These are phyloP conservation scores for Chaetomium tenue DNA, from an alignment of 495 filamentous ascomycete genomes.

Conservation along the genomic window DNA sequence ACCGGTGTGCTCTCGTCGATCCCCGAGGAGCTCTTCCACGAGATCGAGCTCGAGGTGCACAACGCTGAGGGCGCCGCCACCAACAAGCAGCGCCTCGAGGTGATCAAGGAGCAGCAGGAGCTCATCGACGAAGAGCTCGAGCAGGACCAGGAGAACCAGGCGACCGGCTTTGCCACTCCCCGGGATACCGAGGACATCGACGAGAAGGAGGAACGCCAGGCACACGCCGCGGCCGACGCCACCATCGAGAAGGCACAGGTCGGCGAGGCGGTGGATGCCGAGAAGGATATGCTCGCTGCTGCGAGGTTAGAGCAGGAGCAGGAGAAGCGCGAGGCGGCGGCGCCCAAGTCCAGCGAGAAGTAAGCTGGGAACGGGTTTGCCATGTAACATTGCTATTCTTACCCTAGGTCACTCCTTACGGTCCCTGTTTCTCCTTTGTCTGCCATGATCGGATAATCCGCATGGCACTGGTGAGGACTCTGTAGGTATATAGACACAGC, in stretches of 20 bases:
- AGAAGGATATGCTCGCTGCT: slow-evolving; percentile 38
- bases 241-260: slow-evolving; percentile 42
- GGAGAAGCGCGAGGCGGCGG: slow-evolving; percentile 6
- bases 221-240: slow-evolving; percentile 39
- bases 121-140: slow-evolving; percentile 96
- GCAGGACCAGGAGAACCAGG: slow-evolving; percentile 75
- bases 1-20: slow-evolving; percentile 90
- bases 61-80: slow-evolving; percentile 95
- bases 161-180: slow-evolving; percentile 64
- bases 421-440: slow-evolving; percentile 14
- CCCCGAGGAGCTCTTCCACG: slow-evolving; percentile 97
- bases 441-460: slow-evolving; percentile 12
- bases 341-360: slow-evolving; percentile 23
- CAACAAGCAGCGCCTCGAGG: slow-evolving; percentile 98
- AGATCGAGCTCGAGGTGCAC: slow-evolving; percentile 98
- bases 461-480: slow-evolving; percentile 16
- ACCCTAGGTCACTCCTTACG: background rate
- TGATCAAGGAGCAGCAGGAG: slow-evolving; percentile 97
- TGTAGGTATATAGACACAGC: slow-evolving; percentile 21
- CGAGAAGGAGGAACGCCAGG: slow-evolving; percentile 52
- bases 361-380: slow-evolving; percentile 3
- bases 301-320: slow-evolving; percentile 23
- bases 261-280: slow-evolving; percentile 46
- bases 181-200: slow-evolving; percentile 87
- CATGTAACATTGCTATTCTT: background rate